Evolutionary conservation across 2,329 filamentous ascomycete genomes (phyloP), one percentile per base, ranked within the genome.

Genomic region (Plenodomus tracheiphilus): DNA sequence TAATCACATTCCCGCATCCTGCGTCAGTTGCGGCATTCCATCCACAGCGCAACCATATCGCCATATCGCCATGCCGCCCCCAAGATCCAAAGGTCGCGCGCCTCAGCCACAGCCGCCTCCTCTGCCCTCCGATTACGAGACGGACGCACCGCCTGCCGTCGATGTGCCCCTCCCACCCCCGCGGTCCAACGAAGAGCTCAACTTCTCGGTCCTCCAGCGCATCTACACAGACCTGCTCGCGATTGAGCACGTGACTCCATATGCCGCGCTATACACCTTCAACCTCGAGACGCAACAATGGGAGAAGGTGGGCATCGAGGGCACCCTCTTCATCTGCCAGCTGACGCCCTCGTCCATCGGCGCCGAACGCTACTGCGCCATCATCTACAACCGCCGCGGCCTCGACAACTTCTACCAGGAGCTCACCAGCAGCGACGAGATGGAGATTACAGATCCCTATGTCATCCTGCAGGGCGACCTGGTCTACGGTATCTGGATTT

Each of bases 231-330:
- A 83, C 49, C 84, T 97, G 56, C 78, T 79, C 49, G 77, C 80
- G 43, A 91, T 97, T 66, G 79, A 91, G 56, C 87, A 88, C 54
- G 87, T 94, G 59, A 91, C 91, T 5, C 87, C 89, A 25, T 96
- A 93, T 64, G 88, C 89, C 20, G 89, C 94, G 30, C 82, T 97
- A 58, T 97, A 97, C 78, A 83, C 82, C 40, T 94, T 95, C 75
- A 83, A 81, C 53, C 79, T 83, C 39, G 74, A 79, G 4, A 80
- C 84, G 2, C 77, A 82, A 43, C 75, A 79, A 51, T 97, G 94
- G 94, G 88, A 94, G 68, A 96, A 95, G 77, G 83, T 83, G 39
- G 88, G 86, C 47, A 82, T 92, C 10, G 92, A 96, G 73, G 94
- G 94, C 34, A 89, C 90, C 11, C 78, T 97, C 56, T 99, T 97